Percentiles rank a stretch among this genome's conserved stretches.
Conservation (phyloP, 306 rosid species). For the Cucumis sativus region Cucumber_9930_V3 NC_026659.2:27795001-27795500, state of each 20-base stretch:
- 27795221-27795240: conserved; percentile 36
- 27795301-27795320: conserved; percentile 25
- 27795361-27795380: conserved; percentile 10
- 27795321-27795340: conserved; percentile 24
- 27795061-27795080: conserved; percentile 2
- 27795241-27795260: conserved; percentile 27
- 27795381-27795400: conserved; percentile 34
- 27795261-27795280: conserved; percentile 20
- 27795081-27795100: not conserved
- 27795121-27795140: not conserved
- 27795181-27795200: not conserved
- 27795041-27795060: not conserved
- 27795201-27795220: conserved; percentile 16
- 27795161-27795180: conserved; percentile 8
- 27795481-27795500: conserved; percentile 52
- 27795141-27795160: not conserved
- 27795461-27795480: conserved; percentile 72
- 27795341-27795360: conserved; percentile 11
- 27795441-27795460: conserved; percentile 82
- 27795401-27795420: conserved; percentile 98
- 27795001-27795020: not conserved
- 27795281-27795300: not conserved
- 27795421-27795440: conserved; percentile 62
- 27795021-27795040: not conserved
- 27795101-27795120: not conserved